A percentile compares a stretch with the other conserved stretches of the same genome.
Evolutionary conservation across 2,329 filamentous ascomycete genomes (phyloP).

Genomic region (Claviceps digitariae): DNA sequence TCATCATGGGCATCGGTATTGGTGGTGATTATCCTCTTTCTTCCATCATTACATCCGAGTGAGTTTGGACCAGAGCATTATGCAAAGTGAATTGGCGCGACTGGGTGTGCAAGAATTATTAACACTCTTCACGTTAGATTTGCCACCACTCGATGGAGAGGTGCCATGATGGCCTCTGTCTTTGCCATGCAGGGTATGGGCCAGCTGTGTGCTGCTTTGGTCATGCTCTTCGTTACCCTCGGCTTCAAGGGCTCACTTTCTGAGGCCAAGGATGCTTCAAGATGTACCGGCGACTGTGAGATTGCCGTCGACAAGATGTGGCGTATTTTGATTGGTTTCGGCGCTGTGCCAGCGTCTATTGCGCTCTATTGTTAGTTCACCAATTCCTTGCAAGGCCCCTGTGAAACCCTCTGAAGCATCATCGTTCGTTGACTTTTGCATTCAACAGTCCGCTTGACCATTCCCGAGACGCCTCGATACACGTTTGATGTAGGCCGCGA

Average conservation of each 20-base stretch:
- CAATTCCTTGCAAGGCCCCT: not conserved
- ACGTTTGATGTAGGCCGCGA: slow-evolving; percentile 72
- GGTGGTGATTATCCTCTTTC: slow-evolving; percentile 62
- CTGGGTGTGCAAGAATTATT: not conserved
- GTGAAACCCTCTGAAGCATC: not conserved
- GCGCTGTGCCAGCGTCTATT: slow-evolving; percentile 65
- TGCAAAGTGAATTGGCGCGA: not conserved
- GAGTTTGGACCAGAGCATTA: slow-evolving; percentile 7
- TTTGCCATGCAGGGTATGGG: slow-evolving; percentile 83
- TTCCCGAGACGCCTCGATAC: slow-evolving; percentile 78
- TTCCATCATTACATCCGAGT: slow-evolving; percentile 76
- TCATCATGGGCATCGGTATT: slow-evolving; percentile 46
- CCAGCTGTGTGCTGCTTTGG: slow-evolving; percentile 60
- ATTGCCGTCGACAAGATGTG: slow-evolving; percentile 69
- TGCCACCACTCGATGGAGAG: slow-evolving; percentile 72
- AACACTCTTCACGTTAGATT: slow-evolving; percentile 23
- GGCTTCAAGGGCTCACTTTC: slow-evolving; percentile 55
- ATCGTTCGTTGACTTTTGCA: not conserved
- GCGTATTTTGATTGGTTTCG: slow-evolving; percentile 68
- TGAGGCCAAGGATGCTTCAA: slow-evolving; percentile 32
- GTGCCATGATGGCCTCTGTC: slow-evolving; percentile 76
- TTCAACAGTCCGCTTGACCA: slow-evolving; percentile 48
- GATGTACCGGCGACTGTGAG: slow-evolving; percentile 34
- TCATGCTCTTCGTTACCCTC: slow-evolving; percentile 61
- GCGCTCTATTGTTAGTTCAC: slow-evolving; percentile 53